phyloP scores from a whole-genome alignment of 176 grass and related monocot genomes.

The Carex littledalei region DNA sequence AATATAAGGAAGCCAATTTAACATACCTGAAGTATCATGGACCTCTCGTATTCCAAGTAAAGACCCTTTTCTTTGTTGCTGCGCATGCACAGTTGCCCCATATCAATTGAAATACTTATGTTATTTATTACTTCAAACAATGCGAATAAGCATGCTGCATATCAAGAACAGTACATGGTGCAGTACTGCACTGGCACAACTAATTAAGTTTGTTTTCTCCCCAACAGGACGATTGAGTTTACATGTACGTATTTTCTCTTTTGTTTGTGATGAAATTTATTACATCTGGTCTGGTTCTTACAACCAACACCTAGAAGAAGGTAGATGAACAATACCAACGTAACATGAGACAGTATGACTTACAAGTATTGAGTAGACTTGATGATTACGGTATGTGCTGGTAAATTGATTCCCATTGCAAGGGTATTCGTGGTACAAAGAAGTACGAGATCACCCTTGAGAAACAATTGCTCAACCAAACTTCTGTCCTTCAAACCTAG shows the following conservation, averaged over 20 bases:
- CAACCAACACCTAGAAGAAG: background rate
- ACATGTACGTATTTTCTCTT: background rate
- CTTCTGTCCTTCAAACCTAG: constrained; percentile 76
- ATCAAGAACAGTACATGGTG: background rate
- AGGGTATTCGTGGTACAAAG: constrained; percentile 97
- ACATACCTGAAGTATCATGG: constrained; percentile 82
- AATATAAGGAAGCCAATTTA: constrained; percentile 9
- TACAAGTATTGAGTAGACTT: constrained; percentile 97
- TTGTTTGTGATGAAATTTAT: background rate
- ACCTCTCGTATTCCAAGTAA: constrained; percentile 88
- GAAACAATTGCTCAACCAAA: constrained; percentile 83
- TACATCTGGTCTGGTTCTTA: background rate
- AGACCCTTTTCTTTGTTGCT: constrained; percentile 92
- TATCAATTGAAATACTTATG: background rate
- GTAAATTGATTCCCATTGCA: constrained; percentile 91
- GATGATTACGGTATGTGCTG: constrained; percentile 88
- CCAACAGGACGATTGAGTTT: background rate
- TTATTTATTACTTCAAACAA: constrained; percentile 12
- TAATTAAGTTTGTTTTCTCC: background rate
- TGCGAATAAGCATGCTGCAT: background rate
- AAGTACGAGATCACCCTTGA: constrained; percentile 84
- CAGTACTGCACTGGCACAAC: background rate
- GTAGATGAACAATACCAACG: background rate
- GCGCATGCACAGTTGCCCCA: constrained; percentile 19
- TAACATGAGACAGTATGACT: constrained; percentile 24